These are phyloP conservation scores for Schizosaccharomyces versatilis DNA, from an alignment of 1,139 yeast genomes.

Conservation along the genomic window DNA sequence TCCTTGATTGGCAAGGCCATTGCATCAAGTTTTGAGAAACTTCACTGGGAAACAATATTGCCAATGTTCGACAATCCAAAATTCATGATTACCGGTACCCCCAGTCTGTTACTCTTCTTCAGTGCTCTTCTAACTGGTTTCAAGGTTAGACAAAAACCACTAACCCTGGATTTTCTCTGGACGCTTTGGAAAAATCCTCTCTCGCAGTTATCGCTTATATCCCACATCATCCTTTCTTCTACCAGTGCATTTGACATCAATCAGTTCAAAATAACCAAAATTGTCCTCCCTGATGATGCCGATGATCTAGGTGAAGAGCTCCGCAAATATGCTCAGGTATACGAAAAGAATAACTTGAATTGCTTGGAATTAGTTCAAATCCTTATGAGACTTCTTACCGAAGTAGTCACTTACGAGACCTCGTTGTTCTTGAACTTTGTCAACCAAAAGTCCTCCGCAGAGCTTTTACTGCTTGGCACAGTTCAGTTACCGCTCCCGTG, in stretches of 20 bases:
- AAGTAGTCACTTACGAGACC: constrained; percentile 16
- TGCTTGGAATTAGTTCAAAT: constrained; percentile 16
- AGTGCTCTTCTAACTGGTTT: constrained; percentile 5
- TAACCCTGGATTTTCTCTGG: constrained; percentile 10
- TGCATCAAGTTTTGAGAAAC: constrained; percentile 1
- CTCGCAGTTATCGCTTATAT: constrained; percentile 8
- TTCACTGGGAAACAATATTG: constrained; percentile 3
- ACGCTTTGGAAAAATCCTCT: constrained; percentile 8
- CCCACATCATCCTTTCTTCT: constrained; percentile 7
- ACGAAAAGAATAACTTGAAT: constrained; percentile 14
- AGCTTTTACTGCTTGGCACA: constrained; percentile 21
- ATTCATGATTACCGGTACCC: constrained; percentile 2
- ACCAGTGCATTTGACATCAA: constrained; percentile 9
- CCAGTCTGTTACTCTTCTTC: constrained; percentile 2
- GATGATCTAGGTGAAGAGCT: constrained; percentile 7
- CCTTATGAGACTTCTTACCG: constrained; percentile 17
- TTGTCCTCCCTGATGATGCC: constrained; percentile 9
- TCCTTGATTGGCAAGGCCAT: background rate
- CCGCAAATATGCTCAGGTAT: constrained; percentile 8
- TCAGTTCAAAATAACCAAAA: constrained; percentile 7
- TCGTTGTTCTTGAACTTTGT: constrained; percentile 17
- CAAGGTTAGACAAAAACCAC: background rate
- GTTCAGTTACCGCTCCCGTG: constrained; percentile 20
- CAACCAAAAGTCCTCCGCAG: constrained; percentile 20
- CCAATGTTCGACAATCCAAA: constrained; percentile 1